Conservation (phyloP, 148 eudicot species). For the Oxyria digyna region DNA sequence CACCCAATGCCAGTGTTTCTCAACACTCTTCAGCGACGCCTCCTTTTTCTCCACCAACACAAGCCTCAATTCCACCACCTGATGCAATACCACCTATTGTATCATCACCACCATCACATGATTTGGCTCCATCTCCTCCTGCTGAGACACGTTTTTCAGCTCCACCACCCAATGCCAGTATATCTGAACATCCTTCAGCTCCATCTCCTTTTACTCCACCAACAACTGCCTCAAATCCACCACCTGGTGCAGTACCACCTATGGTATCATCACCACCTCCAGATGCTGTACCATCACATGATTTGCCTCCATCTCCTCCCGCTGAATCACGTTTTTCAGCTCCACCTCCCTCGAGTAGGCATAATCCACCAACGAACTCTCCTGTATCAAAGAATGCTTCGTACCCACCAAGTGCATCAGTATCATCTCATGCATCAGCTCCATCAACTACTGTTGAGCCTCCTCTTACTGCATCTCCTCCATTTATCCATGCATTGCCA, state of each 20-base stretch:
- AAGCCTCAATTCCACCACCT: conserved; percentile 6
- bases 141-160: background rate
- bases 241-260: conserved; percentile 6
- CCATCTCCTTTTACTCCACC: conserved; percentile 10
- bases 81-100: background rate
- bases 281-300: background rate
- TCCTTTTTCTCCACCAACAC: background rate
- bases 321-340: background rate
- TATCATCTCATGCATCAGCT: conserved; percentile 9
- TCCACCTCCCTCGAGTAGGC: conserved; percentile 3
- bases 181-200: background rate
- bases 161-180: background rate
- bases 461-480: background rate
- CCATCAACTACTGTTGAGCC: conserved; percentile 2
- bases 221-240: conserved; percentile 10
- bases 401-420: background rate
- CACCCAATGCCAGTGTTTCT: background rate
- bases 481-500: background rate
- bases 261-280: conserved; percentile 11
- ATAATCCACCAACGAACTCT: background rate
- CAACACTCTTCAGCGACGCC: conserved; percentile 9
- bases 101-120: conserved; percentile 4
- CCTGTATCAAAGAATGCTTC: conserved; percentile 11
- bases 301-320: background rate
- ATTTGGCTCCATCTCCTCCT: conserved; percentile 1